Percentiles rank a stretch among this genome's conserved stretches.
Conservation (phyloP, 345 rosid species). For the Raphanus raphanistrum region DNA sequence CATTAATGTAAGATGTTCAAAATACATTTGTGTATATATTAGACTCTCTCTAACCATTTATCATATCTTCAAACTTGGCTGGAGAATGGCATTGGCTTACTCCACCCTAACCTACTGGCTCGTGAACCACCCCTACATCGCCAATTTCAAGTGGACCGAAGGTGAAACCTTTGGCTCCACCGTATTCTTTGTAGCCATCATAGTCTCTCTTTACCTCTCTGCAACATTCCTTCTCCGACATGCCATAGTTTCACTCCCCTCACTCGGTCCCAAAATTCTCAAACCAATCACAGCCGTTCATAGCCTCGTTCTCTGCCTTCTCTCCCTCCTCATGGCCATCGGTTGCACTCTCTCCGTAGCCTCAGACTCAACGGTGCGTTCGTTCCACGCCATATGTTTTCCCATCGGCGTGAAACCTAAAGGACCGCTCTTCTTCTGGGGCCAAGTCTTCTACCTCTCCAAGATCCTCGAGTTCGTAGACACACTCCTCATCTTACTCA, state of each 20-base stretch:
- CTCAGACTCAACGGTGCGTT: neutral
- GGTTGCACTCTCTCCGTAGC: conserved; percentile 61
- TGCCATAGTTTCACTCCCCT: conserved; percentile 28
- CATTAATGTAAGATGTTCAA: too few species aligned
- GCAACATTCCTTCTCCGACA: conserved; percentile 53
- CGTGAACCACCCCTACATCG: conserved; percentile 60
- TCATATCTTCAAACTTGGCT: neutral
- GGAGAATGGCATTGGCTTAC: neutral
- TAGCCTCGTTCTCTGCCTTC: conserved; percentile 56
- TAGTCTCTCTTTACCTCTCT: conserved; percentile 53
- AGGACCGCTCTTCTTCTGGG: conserved; percentile 78
- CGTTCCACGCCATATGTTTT: conserved; percentile 46
- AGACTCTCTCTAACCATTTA: neutral
- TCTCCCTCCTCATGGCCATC: conserved; percentile 67
- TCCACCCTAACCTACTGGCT: conserved; percentile 47
- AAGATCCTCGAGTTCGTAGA: conserved; percentile 64
- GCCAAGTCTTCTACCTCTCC: conserved; percentile 66
- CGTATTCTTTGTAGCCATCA: conserved; percentile 45
- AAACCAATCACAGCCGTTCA: conserved; percentile 77
- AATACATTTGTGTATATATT: too few species aligned
- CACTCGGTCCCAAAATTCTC: conserved; percentile 45
- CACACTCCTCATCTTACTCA: conserved; percentile 55
- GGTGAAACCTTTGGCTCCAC: conserved; percentile 63
- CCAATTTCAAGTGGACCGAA: conserved; percentile 56
- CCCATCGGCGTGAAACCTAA: conserved; percentile 43